Base-by-base conservation (phyloP, 768 basidiomycete species). In the Mycena filopes region DNA sequence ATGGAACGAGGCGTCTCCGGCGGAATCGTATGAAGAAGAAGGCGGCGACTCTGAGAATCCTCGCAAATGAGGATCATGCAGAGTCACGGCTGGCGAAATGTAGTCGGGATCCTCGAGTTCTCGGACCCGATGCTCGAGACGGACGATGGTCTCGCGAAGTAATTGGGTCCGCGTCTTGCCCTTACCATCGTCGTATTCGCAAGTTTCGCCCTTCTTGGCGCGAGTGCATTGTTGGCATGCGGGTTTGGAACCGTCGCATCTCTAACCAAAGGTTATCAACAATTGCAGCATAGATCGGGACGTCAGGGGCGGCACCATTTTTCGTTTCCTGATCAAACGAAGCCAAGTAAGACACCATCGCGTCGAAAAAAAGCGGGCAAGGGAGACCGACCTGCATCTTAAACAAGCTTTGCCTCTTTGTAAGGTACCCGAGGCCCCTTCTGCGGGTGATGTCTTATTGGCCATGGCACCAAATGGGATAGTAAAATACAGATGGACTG, bases 141-240 rank as follows among this genome's bases (percentile, higher is more conserved):
- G 87, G 46, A 82, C 81, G 67, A 94, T 91, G 72, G 89, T 90
- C 74, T 94, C 92, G 60, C 91, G 88, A 61, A 94, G 84, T 53
- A 93, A 75, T 71, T 93, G 92, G 0, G 92, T 93, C 65, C 91
- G 84, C 47, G 91, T 93, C 80, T 93, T 93, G 51, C 90, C 90
- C 79, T 90, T 92, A 26, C 92, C 92, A 76, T 94, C 92, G 70
- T 94, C 92, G 74, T 93, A 94, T 71, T 91, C 90, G 76, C 92
- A 94, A 13, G 75, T 80, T 3, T 92, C 90, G 54, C 80, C 80
- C 74, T 92, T 93, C 83, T 93, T 93, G 45, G 91, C 91, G 55
- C 89, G 87, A 29, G 81, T 80, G 72, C 92, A 94, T 73, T 94
- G 92, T 67, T 90, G 89, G 66, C 92, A 94, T 15, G 90, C 84